A percentile compares a stretch with the other conserved stretches of the same genome.
Conservation (phyloP, 768 basidiomycete genomes). For the Amanita pseudoporphyria region DNA sequence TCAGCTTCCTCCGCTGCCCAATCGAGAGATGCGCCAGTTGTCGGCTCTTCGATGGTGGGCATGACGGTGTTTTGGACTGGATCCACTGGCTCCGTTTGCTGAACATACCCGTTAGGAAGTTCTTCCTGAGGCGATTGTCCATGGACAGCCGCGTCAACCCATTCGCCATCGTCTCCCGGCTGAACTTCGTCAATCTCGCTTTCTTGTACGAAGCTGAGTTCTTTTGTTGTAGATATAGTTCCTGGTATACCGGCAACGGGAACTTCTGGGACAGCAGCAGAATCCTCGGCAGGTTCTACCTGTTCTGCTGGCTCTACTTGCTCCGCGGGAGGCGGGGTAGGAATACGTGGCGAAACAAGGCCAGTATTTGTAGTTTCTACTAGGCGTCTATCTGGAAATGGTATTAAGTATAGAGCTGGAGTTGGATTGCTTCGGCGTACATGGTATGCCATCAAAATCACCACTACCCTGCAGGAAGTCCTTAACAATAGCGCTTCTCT, state of each 20-base stretch:
- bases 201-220: constrained; percentile 75
- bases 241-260: constrained; percentile 33
- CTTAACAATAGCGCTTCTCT: constrained; percentile 39
- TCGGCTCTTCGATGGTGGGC: background rate
- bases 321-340: constrained; percentile 30
- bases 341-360: constrained; percentile 38
- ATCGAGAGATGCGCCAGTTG: constrained; percentile 39
- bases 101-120: constrained; percentile 1
- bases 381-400: constrained; percentile 45
- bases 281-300: constrained; percentile 12
- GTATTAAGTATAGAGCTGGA: constrained; percentile 8
- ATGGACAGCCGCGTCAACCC: constrained; percentile 32
- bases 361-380: constrained; percentile 45
- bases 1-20: constrained; percentile 80
- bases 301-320: constrained; percentile 19
- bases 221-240: constrained; percentile 30
- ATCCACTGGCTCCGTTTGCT: background rate
- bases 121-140: constrained; percentile 14
- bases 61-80: constrained; percentile 6
- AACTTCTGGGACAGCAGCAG: constrained; percentile 17
- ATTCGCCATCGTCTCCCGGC: constrained; percentile 46
- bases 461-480: constrained; percentile 51
- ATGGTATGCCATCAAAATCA: constrained; percentile 50
- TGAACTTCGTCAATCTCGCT: constrained; percentile 59
- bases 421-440: constrained; percentile 30